Base-by-base conservation (phyloP, 2,329 filamentous ascomycete species). In the Sporothrix globosa region DNA sequence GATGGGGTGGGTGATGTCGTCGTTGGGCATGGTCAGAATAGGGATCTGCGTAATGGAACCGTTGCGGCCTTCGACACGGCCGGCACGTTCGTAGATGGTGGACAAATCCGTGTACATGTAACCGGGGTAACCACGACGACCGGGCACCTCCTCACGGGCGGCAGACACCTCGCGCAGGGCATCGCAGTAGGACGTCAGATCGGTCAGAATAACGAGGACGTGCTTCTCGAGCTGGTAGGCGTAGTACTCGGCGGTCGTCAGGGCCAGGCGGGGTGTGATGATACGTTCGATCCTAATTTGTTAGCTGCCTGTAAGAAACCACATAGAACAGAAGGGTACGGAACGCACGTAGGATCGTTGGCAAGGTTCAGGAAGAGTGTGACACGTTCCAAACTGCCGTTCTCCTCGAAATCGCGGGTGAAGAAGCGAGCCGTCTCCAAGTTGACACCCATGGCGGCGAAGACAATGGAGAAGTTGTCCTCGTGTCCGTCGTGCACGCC, bases 61-160 rank as follows among this genome's bases (percentile, higher is more conserved):
- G 78, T 98, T 97, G 77, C 96, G 92, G 76, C 96, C 96, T 78
- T 93, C 86, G 67, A 99, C 96, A 91, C 96, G 96, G 79, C 96
- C 96, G 76, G 96, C 96, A 84, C 96, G 94, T 84, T 99, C 96
- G 86, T 99, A 99, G 78, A 99, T 97, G 79, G 96, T 99, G 72
- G 96, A 97, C 90, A 99, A 92, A 89, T 99, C 96, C 76, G 96
- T 99, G 87, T 99, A 99, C 96, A 99, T 99, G 88, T 99, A 99
- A 92, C 96, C 96, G 69, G 96, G 96, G 85, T 96, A 99, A 88
- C 96, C 96, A 90, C 96, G 95, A 82, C 96, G 95, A 87, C 96
- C 96, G 53, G 96, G 96, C 56, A 99, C 96, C 90, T 99, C 96
- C 87, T 99, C 96, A 84, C 96, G 90, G 68, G 96, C 96, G 69